These are phyloP conservation scores for Tuber calosporum DNA, from an alignment of 495 filamentous ascomycete genomes.

Conservation along the genomic window DNA sequence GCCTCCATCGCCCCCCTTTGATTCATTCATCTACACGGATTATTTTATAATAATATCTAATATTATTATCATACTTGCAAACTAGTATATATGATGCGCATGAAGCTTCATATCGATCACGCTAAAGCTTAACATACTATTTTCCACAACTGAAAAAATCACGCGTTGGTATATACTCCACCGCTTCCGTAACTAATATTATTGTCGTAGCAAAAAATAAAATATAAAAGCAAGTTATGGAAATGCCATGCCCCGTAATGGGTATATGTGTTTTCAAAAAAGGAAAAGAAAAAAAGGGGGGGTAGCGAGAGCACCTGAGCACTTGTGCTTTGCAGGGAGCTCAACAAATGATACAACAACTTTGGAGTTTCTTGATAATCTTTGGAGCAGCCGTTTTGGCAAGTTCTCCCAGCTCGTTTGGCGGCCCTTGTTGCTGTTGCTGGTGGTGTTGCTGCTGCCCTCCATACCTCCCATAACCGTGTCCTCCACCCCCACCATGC, in stretches of 20 bases:
- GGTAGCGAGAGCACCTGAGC: neutral
- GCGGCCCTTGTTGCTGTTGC: conserved; percentile 19
- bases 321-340: neutral
- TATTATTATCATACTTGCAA: neutral
- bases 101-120: neutral
- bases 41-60: too few relatives aligned
- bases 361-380: conserved; percentile 31
- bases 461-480: conserved; percentile 6
- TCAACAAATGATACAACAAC: conserved; percentile 28
- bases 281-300: neutral
- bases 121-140: neutral
- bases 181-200: neutral
- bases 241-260: neutral
- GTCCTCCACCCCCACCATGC: neutral
- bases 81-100: neutral
- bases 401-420: conserved; percentile 19
- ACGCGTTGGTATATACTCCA: neutral
- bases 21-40: neutral
- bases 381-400: conserved; percentile 12
- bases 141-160: neutral
- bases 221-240: neutral
- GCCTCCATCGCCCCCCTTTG: neutral
- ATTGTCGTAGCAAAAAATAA: neutral
- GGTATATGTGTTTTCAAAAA: neutral
- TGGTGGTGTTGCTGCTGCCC: conserved; percentile 20